phyloP scores from a whole-genome alignment of 176 grass and related monocot species.

The Carex parvula region DNA sequence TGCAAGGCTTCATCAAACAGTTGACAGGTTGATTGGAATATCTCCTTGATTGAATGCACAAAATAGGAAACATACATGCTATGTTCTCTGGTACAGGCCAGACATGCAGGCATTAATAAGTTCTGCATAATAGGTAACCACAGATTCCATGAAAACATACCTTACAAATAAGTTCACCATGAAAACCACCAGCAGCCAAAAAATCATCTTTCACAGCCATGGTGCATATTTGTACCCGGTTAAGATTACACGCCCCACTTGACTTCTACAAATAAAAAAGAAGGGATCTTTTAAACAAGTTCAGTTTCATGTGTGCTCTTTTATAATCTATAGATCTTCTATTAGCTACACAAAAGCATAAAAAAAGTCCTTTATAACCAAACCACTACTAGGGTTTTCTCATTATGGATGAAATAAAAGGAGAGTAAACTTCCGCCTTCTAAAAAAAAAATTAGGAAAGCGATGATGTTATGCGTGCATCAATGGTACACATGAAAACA shows the following conservation, averaged over 20 bases:
- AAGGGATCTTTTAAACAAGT: not conserved
- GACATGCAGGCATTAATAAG: not conserved
- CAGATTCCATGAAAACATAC: slow-evolving; percentile 19
- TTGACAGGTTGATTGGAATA: not conserved
- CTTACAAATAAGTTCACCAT: slow-evolving; percentile 95
- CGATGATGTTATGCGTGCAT: not conserved
- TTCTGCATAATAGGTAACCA: not conserved
- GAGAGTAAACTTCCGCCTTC: not conserved
- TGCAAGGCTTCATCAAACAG: not conserved
- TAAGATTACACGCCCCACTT: slow-evolving; percentile 51
- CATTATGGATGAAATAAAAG: not conserved
- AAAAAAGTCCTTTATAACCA: not conserved
- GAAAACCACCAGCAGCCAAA: slow-evolving; percentile 85
- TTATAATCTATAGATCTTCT: not conserved
- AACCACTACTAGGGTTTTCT: not conserved
- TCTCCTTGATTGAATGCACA: not conserved
- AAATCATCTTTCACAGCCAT: slow-evolving; percentile 70
- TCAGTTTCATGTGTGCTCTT: not conserved
- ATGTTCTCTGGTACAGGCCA: not conserved
- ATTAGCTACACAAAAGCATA: not conserved
- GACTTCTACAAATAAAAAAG: slow-evolving; percentile 51
- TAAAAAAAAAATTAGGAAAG: not conserved
- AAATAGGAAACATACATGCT: not conserved
- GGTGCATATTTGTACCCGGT: slow-evolving; percentile 86
- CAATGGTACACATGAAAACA: not conserved